Conservation (phyloP, 371 early-diverging fungal genomes). For the Mucor circinelloides region DNA sequence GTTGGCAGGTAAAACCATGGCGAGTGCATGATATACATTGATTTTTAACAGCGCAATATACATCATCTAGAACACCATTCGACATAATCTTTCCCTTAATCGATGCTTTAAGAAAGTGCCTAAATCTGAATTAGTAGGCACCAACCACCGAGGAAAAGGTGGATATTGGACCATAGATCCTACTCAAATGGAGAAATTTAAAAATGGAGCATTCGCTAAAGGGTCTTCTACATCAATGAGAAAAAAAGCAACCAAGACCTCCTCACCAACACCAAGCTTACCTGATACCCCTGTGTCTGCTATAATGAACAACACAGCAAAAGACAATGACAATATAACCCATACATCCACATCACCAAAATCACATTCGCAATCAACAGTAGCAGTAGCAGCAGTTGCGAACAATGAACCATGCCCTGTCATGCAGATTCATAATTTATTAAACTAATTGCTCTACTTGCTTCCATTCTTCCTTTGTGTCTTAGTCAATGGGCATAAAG, state of each 20-base stretch:
- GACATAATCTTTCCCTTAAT: conserved; percentile 82
- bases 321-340: neutral
- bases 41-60: neutral
- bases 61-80: conserved; percentile 66
- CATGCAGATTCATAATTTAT: conserved; percentile 26
- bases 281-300: conserved; percentile 10
- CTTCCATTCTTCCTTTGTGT: neutral
- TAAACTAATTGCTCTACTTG: conserved; percentile 6
- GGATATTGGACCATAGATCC: conserved; percentile 65
- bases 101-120: conserved; percentile 73
- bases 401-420: conserved; percentile 12
- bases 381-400: neutral
- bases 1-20: conserved; percentile 60
- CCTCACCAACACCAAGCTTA: conserved; percentile 1
- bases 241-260: neutral
- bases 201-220: conserved; percentile 37
- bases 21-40: neutral
- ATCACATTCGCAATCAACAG: neutral
- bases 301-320: neutral
- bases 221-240: conserved; percentile 26
- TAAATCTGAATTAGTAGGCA: conserved; percentile 53
- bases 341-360: neutral
- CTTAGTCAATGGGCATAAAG: neutral
- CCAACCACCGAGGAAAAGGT: conserved; percentile 44
- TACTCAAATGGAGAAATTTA: conserved; percentile 33